Conservation (phyloP, 148 eudicot species). For the Chenopodium suecicum region DNA sequence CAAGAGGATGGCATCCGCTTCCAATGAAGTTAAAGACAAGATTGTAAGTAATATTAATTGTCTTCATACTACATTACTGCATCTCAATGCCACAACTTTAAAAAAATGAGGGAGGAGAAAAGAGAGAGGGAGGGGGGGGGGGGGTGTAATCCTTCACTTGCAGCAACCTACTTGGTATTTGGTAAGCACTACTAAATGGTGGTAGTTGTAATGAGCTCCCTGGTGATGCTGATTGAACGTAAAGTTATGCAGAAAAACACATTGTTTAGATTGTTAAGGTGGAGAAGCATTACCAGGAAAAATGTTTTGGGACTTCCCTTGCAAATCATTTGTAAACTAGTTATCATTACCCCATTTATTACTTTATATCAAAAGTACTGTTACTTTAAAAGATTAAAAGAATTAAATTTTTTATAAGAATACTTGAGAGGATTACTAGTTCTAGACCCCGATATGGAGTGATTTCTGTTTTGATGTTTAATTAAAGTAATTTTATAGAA, state of each 20-base stretch:
- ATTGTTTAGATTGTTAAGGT: background rate
- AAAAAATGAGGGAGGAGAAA: too few relatives aligned
- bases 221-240: background rate
- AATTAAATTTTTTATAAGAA: too few relatives aligned
- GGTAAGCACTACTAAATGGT: background rate
- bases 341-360: background rate
- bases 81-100: background rate
- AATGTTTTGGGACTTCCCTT: background rate
- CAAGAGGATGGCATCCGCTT: conserved; percentile 75
- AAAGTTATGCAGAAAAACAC: background rate
- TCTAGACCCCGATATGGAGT: background rate
- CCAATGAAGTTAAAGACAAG: conserved; percentile 73
- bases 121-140: background rate
- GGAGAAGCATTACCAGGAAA: background rate
- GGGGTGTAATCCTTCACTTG: too few relatives aligned
- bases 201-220: background rate
- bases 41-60: conserved; percentile 48
- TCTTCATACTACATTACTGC: background rate
- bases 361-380: too few relatives aligned
- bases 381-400: too few relatives aligned
- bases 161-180: too few relatives aligned
- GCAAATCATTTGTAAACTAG: background rate
- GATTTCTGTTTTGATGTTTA: background rate
- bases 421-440: background rate
- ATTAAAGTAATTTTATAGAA: background rate